Percentiles rank a stretch among this genome's conserved stretches.
Evolutionary conservation across 1,284 basidiomycete genomes (phyloP).

Genomic region (Schizophyllum commune): DNA sequence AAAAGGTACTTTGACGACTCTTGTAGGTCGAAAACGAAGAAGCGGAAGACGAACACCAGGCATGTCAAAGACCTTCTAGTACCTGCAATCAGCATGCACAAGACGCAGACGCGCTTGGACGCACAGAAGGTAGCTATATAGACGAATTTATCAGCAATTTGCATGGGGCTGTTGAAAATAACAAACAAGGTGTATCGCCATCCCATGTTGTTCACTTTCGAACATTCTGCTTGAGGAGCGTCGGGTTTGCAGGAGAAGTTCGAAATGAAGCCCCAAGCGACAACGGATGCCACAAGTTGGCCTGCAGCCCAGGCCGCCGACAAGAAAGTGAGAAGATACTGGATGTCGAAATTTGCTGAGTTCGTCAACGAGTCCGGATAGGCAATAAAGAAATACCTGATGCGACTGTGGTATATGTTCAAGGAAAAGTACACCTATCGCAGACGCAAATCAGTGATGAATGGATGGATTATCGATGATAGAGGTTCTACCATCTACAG

Average conservation of each 20-base stretch:
- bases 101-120: constrained; percentile 10
- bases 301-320: constrained; percentile 63
- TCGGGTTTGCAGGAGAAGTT: constrained; percentile 36
- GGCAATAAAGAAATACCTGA: constrained; percentile 24
- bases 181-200: constrained; percentile 55
- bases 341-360: constrained; percentile 2
- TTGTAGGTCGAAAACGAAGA: constrained; percentile 39
- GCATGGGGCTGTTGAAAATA: constrained; percentile 4
- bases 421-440: constrained; percentile 42
- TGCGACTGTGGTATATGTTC: constrained; percentile 47
- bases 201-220: constrained; percentile 42
- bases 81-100: background rate
- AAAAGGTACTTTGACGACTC: constrained; percentile 58
- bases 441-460: background rate
- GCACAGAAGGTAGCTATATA: constrained; percentile 31
- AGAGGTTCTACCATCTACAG: constrained; percentile 37
- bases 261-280: constrained; percentile 43
- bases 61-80: constrained; percentile 37
- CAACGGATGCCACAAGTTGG: constrained; percentile 43
- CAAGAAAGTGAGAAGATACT: constrained; percentile 60
- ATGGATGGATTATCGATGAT: constrained; percentile 7
- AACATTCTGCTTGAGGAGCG: constrained; percentile 28
- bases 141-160: constrained; percentile 1
- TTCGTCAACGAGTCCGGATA: background rate
- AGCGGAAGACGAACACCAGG: constrained; percentile 36